Conservation (phyloP, 78 protist genomes). For the Pigoraptor vietnamica region DNA sequence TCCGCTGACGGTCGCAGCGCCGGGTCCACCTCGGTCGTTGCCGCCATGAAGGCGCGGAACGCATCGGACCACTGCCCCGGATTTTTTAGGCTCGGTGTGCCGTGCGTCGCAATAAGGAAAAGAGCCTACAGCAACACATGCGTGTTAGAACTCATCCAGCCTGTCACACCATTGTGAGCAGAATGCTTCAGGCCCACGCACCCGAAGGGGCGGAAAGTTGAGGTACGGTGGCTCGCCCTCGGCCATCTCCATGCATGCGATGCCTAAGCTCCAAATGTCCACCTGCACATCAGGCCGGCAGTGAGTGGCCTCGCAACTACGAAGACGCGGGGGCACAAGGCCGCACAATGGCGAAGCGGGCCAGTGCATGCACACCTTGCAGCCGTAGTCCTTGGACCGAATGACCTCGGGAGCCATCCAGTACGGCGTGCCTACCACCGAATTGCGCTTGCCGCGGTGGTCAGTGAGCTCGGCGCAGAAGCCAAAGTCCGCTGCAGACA, state of each 20-base stretch:
- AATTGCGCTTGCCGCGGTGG: not conserved
- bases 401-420: constrained; percentile 67
- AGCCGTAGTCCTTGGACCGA: constrained; percentile 48
- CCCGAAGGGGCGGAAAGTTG: not conserved
- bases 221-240: constrained; percentile 73
- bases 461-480: constrained; percentile 40
- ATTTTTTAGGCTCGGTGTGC: not conserved
- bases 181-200: not conserved
- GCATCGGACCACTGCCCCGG: not conserved
- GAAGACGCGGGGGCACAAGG: not conserved
- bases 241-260: constrained; percentile 69
- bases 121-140: not conserved
- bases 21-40: not conserved
- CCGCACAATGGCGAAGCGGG: not conserved
- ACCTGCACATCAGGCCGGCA: constrained; percentile 4
- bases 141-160: not conserved
- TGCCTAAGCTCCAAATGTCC: constrained; percentile 81
- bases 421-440: constrained; percentile 26
- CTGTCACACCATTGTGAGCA: not conserved
- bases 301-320: not conserved
- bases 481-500: constrained; percentile 45
- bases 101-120: not conserved
- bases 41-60: not conserved
- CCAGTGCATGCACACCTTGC: not conserved
- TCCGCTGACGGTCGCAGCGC: not conserved